These are phyloP conservation scores for Cystobasidium pallidum DNA, from an alignment of 1,284 basidiomycete species.

Conservation along the genomic window DNA sequence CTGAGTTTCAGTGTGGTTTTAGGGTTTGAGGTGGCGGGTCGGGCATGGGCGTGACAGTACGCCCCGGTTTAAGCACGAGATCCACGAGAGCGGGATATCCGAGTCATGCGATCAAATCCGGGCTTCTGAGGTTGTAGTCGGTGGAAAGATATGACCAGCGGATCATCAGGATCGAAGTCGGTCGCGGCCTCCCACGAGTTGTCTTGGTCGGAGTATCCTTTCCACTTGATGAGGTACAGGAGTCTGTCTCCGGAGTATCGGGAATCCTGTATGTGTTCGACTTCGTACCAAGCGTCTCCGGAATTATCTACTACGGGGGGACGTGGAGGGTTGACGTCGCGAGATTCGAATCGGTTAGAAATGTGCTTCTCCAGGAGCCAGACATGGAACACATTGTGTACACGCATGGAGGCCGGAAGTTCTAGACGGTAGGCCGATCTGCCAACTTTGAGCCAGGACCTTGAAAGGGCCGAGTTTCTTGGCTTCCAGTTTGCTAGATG, in stretches of 20 bases:
- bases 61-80: background rate
- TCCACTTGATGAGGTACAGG: background rate
- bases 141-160: background rate
- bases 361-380: slow-evolving; percentile 25
- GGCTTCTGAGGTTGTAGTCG: background rate
- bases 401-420: slow-evolving; percentile 22
- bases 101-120: background rate
- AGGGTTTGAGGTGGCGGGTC: no score
- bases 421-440: slow-evolving; percentile 22
- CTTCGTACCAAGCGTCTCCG: background rate
- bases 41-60: background rate
- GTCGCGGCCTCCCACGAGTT: background rate
- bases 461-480: slow-evolving; percentile 35
- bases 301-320: background rate
- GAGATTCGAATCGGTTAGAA: background rate
- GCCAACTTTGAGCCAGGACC: background rate
- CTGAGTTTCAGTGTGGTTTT: no score
- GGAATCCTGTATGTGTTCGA: background rate
- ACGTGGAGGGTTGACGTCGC: slow-evolving; percentile 2
- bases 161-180: background rate
- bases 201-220: background rate
- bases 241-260: background rate
- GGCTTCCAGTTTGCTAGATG: slow-evolving; percentile 32
- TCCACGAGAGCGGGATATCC: background rate
- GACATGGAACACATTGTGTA: slow-evolving; percentile 38